Base-by-base conservation (phyloP, 257 asterid species). In the Prunella vulgaris region DNA sequence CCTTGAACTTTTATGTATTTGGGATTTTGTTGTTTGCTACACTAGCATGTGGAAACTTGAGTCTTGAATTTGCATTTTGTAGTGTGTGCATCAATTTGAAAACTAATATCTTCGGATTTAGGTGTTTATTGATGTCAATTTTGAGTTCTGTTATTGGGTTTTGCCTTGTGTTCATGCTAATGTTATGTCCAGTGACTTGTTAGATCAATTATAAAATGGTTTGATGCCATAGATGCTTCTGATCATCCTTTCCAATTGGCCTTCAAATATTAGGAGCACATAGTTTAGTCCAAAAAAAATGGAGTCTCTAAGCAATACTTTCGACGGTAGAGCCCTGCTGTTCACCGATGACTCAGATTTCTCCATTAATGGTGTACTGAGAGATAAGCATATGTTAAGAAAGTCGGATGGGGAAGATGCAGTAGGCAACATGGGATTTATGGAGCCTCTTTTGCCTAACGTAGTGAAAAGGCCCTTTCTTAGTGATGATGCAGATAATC, bases 281-380 rank as follows among this genome's bases (percentile, higher is more conserved):
- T 3, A 42, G 42, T 66, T 46, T 30, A 28, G 60, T 64, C 61
- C 35, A 1, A 59, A 61, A 59, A 61, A n/a, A 33, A 80, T 80
- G 82, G 82, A 77, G 68, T 70, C 75, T 56, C 6, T 66, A 25
- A 59, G 72, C 63, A 70, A 66, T 77, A 74, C 12, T 66, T 74
- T 70, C 56, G 75, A 77, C 75, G 77, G 71, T 49, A 69, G 70
- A 58, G 57, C 52, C 18, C 72, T 61, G 20, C 64, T 53, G 3
- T 78, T 58, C 18, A 52, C 72, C 8, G 80, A 79, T 62, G 75
- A 66, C 30, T 9, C 61, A 24, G 76, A 78, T 57, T 74, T 69
- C 54, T 67, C 21, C 8, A 25, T 18, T 15, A 70, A 78, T 63
- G 42, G 68, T 68, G 53, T 63, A 22, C 0, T 38, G 17, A 71